Evolutionary conservation across 2,329 filamentous ascomycete genomes (phyloP), one percentile per base, ranked within the genome.

Genomic region (Aureobasidium vineae): DNA sequence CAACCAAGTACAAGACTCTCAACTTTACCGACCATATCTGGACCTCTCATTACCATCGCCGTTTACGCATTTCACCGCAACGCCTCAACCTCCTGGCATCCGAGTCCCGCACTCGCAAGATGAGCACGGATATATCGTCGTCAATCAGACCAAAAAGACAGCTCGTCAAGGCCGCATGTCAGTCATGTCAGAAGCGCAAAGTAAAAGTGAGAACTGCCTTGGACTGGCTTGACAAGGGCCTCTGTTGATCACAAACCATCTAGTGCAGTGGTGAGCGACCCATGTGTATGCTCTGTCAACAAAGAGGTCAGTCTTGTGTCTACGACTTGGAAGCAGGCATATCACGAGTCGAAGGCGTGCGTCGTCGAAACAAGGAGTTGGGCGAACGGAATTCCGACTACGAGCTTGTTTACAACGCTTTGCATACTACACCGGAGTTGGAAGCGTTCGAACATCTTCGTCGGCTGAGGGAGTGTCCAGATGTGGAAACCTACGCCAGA

Each of bases 231-330:
- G 0, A 40, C 4, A 3, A 40, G 11, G 10, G 6, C 19, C 33
- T 5, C 31, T n/a, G 16, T 31, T 59, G 28, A 66, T 53, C 49
- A 40, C 19, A 28, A 15, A 13, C 28, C n/a, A 21, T 38, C 43
- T 40, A 66, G 63, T 66, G 63, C 19, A 66, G 63, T 33, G 63
- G 63, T 43, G 63, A 66, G 43, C 63, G 63, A 26, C 63, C 63
- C 11, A 26, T 38, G 31, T 66, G 63, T 50, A 49, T 43, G 28
- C 43, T 66, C 33, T 66, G 63, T 45, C 63, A 66, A 49, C 38
- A 40, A 33, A 50, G 63, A 33, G 33, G 53, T 31, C 63, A 66
- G 33, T 41, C 53, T 8, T 66, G 53, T 45, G 38, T 54, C n/a
- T 66, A 66, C 53, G 53, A 60, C 19, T 56, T 53, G 8, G 63